Base-by-base conservation (phyloP, 169 alveolate species). In the Toxoplasma gondii region DNA sequence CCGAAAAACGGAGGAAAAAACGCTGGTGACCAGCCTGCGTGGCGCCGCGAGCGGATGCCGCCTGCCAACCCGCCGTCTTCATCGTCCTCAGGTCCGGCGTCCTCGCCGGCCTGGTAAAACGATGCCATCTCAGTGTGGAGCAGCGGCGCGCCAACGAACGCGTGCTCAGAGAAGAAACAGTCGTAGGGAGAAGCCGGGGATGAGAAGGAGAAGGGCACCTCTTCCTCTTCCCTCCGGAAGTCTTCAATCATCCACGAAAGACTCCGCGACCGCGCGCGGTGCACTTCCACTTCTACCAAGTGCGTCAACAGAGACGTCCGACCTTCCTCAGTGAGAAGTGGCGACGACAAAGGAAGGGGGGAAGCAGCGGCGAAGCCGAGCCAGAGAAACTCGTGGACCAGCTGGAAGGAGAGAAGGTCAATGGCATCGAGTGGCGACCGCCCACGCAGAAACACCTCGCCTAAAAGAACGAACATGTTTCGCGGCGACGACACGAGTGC, bases 341-440 rank as follows among this genome's bases (percentile, higher is more conserved):
- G 78, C 29, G 78, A 64, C 29, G 78, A 64, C 29, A 64, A 19
- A 31, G 78, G 27, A 7, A 31, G 78, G 86, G 24, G 67, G 29
- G 44, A 70, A 90, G 29, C 44, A 88, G 87, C 86, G 17, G 53
- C 92, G 39, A 92, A 92, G 49, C 91, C 95, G 45, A 84, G 53
- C 53, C 88, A 58, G n/a, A 92, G 88, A 0, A 92, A n/a, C 31
- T 92, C 92, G 88, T 92, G 92, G 34, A 54, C 91, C 54, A 92
- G 92, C 88, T 92, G 95, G 41, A 82, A 78, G 24, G 95, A 92
- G 88, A 92, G 83, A 69, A 49, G 92, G 36, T 82, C 38, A 10
- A 92, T 84, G 16, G 78, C 95, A n/a, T 83, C 92, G 17, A 39
- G 86, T 41, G 94, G 90, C n/a, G 93, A 74, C 38, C 84, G 83